These are phyloP conservation scores for Elsinoe arachidis DNA, from an alignment of 2,329 filamentous ascomycete genomes.

Conservation along the genomic window DNA sequence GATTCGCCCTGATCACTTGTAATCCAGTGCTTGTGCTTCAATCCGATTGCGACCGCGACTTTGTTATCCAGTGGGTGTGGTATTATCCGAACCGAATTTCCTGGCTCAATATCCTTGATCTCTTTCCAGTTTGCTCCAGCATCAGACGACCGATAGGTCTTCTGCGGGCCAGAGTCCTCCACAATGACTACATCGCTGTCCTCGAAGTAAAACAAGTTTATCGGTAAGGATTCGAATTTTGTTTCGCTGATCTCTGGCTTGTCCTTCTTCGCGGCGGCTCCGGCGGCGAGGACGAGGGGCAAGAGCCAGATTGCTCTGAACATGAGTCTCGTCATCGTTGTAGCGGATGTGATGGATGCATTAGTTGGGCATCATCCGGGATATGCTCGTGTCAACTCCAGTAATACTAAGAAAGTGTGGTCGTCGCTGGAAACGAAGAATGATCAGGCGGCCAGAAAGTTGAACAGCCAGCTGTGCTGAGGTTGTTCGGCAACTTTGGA, in stretches of 20 bases:
- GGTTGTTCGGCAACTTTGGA: conserved; percentile 4
- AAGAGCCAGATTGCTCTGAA: conserved; percentile 12
- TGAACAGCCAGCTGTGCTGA: not conserved
- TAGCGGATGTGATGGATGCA: not conserved
- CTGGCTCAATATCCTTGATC: conserved; percentile 56
- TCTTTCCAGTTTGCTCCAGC: conserved; percentile 69
- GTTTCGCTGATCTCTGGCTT: conserved; percentile 56
- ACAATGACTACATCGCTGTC: conserved; percentile 76
- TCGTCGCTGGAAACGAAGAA: not conserved
- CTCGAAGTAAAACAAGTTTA: conserved; percentile 78
- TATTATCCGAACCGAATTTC: conserved; percentile 53
- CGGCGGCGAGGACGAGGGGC: conserved; percentile 12
- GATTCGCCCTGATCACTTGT: conserved; percentile 74
- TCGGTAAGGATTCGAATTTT: conserved; percentile 57
- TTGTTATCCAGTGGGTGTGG: conserved; percentile 72
- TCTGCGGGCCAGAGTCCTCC: conserved; percentile 54
- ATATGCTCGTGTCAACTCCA: not conserved
- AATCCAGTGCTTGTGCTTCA: conserved; percentile 62
- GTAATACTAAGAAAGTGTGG: not conserved
- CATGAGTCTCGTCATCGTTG: conserved; percentile 9
- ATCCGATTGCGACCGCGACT: conserved; percentile 71
- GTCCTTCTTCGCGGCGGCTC: conserved; percentile 22
- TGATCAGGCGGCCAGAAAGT: not conserved
- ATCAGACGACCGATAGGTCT: conserved; percentile 69
- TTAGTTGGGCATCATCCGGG: not conserved